These are phyloP conservation scores for Talaromyces sp. DNA, from an alignment of 2,329 filamentous ascomycete species.

Conservation along the genomic window DNA sequence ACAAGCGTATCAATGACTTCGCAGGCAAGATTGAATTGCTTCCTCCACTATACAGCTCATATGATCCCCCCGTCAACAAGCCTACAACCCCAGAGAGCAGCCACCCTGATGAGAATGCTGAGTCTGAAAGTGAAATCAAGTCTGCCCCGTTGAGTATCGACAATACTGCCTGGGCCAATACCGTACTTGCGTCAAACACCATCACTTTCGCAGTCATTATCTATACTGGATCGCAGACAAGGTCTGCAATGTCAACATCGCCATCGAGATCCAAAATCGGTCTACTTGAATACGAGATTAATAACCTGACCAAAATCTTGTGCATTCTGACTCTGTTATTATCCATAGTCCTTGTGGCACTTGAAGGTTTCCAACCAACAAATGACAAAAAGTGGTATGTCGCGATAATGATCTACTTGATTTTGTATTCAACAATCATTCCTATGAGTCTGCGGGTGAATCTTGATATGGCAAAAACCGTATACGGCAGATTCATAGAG, in stretches of 20 bases:
- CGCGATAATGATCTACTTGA: slow-evolving; percentile 95
- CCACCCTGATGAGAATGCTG: slow-evolving; percentile 21
- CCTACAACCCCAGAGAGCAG: slow-evolving; percentile 20
- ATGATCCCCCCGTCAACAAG: slow-evolving; percentile 45
- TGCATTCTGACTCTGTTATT: slow-evolving; percentile 83
- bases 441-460: slow-evolving; percentile 96
- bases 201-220: slow-evolving; percentile 84
- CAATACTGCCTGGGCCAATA: slow-evolving; percentile 98
- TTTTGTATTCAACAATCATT: slow-evolving; percentile 98
- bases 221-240: slow-evolving; percentile 91
- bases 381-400: slow-evolving; percentile 73
- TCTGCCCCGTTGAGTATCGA: slow-evolving; percentile 83
- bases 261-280: slow-evolving; percentile 91
- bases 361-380: slow-evolving; percentile 70
- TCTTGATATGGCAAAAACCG: slow-evolving; percentile 92
- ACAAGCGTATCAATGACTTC: slow-evolving; percentile 93
- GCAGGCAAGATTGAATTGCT: slow-evolving; percentile 79
- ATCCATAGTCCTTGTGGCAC: slow-evolving; percentile 80
- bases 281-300: slow-evolving; percentile 92
- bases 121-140: slow-evolving; percentile 36
- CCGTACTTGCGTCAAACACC: slow-evolving; percentile 89
- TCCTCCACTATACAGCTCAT: slow-evolving; percentile 49
- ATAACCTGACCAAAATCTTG: slow-evolving; percentile 92
- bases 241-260: slow-evolving; percentile 88
- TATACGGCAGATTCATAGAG: slow-evolving; percentile 95